These are phyloP conservation scores for Liriodendron chinense DNA, from an alignment of 164 flowering plant species.

Conservation along the genomic window DNA sequence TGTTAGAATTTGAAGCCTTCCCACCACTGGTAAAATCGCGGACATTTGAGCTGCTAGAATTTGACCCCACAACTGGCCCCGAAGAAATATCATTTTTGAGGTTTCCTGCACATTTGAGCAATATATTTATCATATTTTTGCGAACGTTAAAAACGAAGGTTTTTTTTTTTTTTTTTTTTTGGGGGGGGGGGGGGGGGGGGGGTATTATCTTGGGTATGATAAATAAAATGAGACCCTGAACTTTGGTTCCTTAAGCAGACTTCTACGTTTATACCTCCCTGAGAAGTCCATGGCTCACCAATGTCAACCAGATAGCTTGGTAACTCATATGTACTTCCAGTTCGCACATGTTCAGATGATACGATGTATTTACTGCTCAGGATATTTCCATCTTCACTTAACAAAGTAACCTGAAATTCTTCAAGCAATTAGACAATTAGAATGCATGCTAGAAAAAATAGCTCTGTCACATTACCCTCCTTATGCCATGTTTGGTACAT, in stretches of 20 bases:
- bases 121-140: not conserved
- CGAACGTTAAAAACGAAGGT: not conserved
- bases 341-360: slow-evolving; percentile 24
- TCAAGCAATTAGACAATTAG: not conserved
- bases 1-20: slow-evolving; percentile 18
- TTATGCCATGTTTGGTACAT: not conserved
- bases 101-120: slow-evolving; percentile 28
- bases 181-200: no score
- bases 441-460: not conserved
- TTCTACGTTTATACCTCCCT: slow-evolving; percentile 18
- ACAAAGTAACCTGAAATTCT: slow-evolving; percentile 32
- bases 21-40: slow-evolving; percentile 20
- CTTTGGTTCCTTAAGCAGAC: not conserved
- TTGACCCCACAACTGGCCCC: slow-evolving; percentile 15
- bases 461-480: not conserved
- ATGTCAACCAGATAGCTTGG: slow-evolving; percentile 36
- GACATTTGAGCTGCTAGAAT: slow-evolving; percentile 19
- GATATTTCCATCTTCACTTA: slow-evolving; percentile 31
- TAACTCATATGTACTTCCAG: slow-evolving; percentile 27
- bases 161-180: no score
- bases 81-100: slow-evolving; percentile 17
- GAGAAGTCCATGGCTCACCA: slow-evolving; percentile 24
- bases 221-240: not conserved
- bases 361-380: slow-evolving; percentile 30
- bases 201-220: not conserved